A percentile compares a stretch with the other conserved stretches of the same genome.
Evolutionary conservation across 768 basidiomycete genomes (phyloP).

Genomic region (Lactarius sanguifluus): DNA sequence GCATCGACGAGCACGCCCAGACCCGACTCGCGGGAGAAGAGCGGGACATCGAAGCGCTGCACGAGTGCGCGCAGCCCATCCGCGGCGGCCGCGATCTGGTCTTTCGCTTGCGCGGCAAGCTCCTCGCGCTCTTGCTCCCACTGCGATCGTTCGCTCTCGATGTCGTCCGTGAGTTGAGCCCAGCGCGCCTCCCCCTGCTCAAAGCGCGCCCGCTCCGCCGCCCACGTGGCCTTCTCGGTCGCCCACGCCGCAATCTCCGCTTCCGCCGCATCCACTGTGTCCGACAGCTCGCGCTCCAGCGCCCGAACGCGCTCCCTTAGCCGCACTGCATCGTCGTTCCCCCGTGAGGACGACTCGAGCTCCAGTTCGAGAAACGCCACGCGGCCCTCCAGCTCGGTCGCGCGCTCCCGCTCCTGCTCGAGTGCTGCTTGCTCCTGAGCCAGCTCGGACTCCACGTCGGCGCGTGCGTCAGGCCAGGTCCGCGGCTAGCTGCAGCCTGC

Average conservation of each 20-base stretch:
- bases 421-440: constrained; percentile 10
- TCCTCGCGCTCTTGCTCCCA: constrained; percentile 54
- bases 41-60: constrained; percentile 55
- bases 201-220: constrained; percentile 40
- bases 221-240: constrained; percentile 37
- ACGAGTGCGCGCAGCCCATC: constrained; percentile 51
- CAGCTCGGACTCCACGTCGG: constrained; percentile 9
- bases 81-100: constrained; percentile 53
- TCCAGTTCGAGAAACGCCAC: constrained; percentile 46
- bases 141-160: constrained; percentile 50
- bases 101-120: constrained; percentile 43
- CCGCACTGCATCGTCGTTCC: constrained; percentile 33
- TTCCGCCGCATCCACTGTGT: constrained; percentile 4
- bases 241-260: constrained; percentile 4
- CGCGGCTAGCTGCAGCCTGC: constrained; percentile 40
- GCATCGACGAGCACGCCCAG: constrained; percentile 33
- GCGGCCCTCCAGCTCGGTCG: constrained; percentile 40
- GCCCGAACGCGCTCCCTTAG: constrained; percentile 19
- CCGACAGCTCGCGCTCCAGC: constrained; percentile 12
- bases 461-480: constrained; percentile 4
- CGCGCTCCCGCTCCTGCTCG: neutral
- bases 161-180: constrained; percentile 48
- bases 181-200: constrained; percentile 43
- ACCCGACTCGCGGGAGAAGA: constrained; percentile 39
- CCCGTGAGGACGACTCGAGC: constrained; percentile 51